Evolutionary conservation across 148 eudicot species (phyloP).

Genomic region (Heliosperma pusillum): DNA sequence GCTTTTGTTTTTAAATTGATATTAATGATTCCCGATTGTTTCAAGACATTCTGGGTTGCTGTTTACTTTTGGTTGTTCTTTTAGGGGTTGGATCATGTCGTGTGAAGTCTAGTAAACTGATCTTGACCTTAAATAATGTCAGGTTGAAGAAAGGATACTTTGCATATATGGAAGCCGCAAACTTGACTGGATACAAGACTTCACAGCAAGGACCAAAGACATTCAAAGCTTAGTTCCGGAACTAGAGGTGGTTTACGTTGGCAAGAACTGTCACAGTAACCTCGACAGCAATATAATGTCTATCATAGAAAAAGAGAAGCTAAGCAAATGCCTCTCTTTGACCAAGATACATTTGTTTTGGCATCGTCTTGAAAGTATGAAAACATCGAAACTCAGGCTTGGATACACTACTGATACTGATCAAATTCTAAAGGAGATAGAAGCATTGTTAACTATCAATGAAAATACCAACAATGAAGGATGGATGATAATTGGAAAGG

Average conservation of each 20-base stretch:
- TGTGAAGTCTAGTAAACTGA: not conserved
- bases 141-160: slow-evolving; percentile 52
- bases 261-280: slow-evolving; percentile 33
- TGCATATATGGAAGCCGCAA: slow-evolving; percentile 62
- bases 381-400: slow-evolving; percentile 36
- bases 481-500: slow-evolving; percentile 57
- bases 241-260: slow-evolving; percentile 51
- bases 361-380: slow-evolving; percentile 57
- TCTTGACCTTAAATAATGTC: slow-evolving; percentile 18
- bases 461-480: slow-evolving; percentile 24
- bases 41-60: too few relatives aligned
- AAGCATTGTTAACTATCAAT: slow-evolving; percentile 30
- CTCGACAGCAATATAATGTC: slow-evolving; percentile 26
- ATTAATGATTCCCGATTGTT: too few relatives aligned
- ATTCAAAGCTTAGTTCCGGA: slow-evolving; percentile 36
- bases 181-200: slow-evolving; percentile 52
- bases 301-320: slow-evolving; percentile 35
- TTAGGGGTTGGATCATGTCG: too few relatives aligned
- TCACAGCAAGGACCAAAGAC: slow-evolving; percentile 32
- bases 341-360: slow-evolving; percentile 45
- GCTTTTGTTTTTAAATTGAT: too few relatives aligned
- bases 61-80: too few relatives aligned
- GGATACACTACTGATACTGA: slow-evolving; percentile 25
- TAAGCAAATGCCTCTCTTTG: slow-evolving; percentile 31
- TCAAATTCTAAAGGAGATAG: slow-evolving; percentile 31